Evolutionary conservation across 129 eudicot genomes (phyloP), one percentile per base, ranked within the genome.

Genomic region (Artemisia annua): DNA sequence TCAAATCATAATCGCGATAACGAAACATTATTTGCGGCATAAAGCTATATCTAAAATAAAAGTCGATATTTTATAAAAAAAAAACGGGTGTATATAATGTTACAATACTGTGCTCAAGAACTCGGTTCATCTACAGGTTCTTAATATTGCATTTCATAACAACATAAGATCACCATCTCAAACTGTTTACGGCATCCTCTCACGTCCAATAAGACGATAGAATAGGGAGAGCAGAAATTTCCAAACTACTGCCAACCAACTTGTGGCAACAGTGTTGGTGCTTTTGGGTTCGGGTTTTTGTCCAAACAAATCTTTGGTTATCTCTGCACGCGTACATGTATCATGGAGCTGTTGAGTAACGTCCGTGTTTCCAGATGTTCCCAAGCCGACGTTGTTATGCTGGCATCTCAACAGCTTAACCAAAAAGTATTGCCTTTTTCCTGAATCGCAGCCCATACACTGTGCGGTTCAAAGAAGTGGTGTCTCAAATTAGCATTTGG

Each of bases 251-350:
- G 81, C 50, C 26, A 90, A 69, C 96, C 87, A 83, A 63, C 78
- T 90, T 11, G 82, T 46, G 64, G 44, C 43, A 54, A 11, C 52
- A 51, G 77, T 78, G 24, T 69, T 67, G 70, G 88, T 68, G 17
- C 80, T 81, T 69, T 86, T 88, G 32, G 98, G 88, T 72, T 88
- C 91, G 14, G 99, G 96, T 62, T 80, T 85, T 58, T 90, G 91
- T 55, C 91, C 99, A 18, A 94, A 88, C 67, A 94, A 75, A 20
- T 20, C 22, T 20, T 20, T 20, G 1, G 22, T 20, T 20, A 20
- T 20, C 22, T 20, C 22, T 20, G 22, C 22, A 20, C 22, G 22
- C 22, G 22, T 20, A 20, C 22, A 20, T 20, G 22, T 20, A 20
- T 20, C 22, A 20, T 20, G 22, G 1, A 20, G 22, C 22, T 20